Evolutionary conservation across 2,329 filamentous ascomycete species (phyloP), one percentile per base, ranked within the genome.

Genomic region (Neonectria ditissima): DNA sequence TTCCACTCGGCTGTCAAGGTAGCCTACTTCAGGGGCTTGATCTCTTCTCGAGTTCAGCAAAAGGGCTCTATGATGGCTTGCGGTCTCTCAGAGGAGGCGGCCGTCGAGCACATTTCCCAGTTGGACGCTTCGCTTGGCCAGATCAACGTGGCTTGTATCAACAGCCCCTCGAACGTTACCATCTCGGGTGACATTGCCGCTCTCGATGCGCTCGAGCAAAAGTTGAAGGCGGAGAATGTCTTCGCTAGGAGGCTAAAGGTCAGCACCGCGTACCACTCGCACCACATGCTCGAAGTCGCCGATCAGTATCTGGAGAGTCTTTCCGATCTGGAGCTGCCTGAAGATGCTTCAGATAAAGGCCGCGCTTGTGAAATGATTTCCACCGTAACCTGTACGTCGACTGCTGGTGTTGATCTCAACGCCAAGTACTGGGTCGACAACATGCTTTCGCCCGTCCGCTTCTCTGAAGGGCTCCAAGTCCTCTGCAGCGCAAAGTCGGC

Each of bases 191-290:
- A 82, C 44, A 75, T 78, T 32, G 69, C 73, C 1, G 79, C 77
- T 2, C 76, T 86, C 4, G 78, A 80, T 7, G 76, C 79, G 55
- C 71, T 84, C 4, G 76, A 68, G 9, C 44, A 52, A 1, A 51
- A 41, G 9, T 52, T 81, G 34, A 74, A 82, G 43, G 77, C 80
- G 48, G 79, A 81, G 45, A 73, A 78, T 26, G 64, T 82, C 1
- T 84, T 85, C 66, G 79, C 80, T 41, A 77, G 79, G 34, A 78
- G 77, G 9, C 76, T 85, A 3, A 76, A 78, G 20, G 80, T 85
- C 9, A 80, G 82, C 16, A 80, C 80, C 2, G 83, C 83, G 1
- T 86, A 86, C 52, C 84, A 86, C 66, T 86, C 83, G 0, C 79
- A 81, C 55, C 82, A 84, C 63, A 85, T 86, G 83, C 76, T 80